These are phyloP conservation scores for Colletotrichum lindemuthianum DNA, from an alignment of 2,329 filamentous ascomycete genomes.

Conservation along the genomic window DNA sequence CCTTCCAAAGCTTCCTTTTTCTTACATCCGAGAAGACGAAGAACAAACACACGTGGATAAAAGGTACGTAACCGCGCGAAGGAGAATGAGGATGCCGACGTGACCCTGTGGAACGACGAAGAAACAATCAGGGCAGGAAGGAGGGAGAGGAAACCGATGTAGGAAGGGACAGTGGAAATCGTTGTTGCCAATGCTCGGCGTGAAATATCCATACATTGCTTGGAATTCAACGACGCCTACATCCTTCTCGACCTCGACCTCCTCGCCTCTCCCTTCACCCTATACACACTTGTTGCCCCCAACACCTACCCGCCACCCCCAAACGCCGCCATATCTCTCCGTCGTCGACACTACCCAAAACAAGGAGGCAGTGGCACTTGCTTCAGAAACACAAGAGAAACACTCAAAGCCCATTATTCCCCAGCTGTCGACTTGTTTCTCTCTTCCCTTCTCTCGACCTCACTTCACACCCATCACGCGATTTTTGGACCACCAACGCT, in stretches of 20 bases:
- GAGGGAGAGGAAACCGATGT: constrained; percentile 2
- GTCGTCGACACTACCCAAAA: constrained; percentile 11
- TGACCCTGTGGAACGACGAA: constrained; percentile 19
- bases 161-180: not conserved
- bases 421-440: not conserved
- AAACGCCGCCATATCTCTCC: constrained; percentile 4
- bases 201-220: constrained; percentile 19
- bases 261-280: constrained; percentile 44
- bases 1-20: constrained; percentile 40
- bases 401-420: constrained; percentile 14
- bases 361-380: constrained; percentile 15
- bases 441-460: constrained; percentile 1
- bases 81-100: not conserved
- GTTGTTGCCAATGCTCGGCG: constrained; percentile 28
- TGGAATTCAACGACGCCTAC: constrained; percentile 41
- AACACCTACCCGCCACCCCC: constrained; percentile 24
- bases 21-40: constrained; percentile 16
- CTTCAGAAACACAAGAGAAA: constrained; percentile 31
- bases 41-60: constrained; percentile 21
- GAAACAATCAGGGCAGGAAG: constrained; percentile 6
- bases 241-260: constrained; percentile 34
- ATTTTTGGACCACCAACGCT: constrained; percentile 29
- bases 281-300: not conserved
- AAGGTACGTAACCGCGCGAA: constrained; percentile 25
- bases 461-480: constrained; percentile 7